A percentile compares a stretch with the other conserved stretches of the same genome.
Evolutionary conservation across 108 stramenopile genomes (phyloP).

Genomic region (Seminavis robusta): DNA sequence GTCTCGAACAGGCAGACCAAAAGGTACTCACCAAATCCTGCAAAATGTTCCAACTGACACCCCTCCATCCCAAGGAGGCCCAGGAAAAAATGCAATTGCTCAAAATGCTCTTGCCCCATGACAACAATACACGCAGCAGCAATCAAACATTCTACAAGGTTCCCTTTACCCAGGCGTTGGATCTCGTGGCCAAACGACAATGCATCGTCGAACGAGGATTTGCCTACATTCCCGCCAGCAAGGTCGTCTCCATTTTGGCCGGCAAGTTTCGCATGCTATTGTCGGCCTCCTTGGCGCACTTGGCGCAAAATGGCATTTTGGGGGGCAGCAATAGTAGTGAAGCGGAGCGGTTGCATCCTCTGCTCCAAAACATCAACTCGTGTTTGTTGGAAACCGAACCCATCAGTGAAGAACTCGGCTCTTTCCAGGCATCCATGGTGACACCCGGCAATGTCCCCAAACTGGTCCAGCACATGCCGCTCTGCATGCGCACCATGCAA

Average conservation of each 20-base stretch:
- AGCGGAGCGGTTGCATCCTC: constrained; percentile 71
- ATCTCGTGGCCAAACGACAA: constrained; percentile 73
- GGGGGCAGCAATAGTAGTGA: constrained; percentile 17
- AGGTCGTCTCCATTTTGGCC: constrained; percentile 74
- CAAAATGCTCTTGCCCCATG: constrained; percentile 21
- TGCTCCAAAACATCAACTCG: constrained; percentile 32
- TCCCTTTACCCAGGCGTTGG: constrained; percentile 90
- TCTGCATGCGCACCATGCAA: constrained; percentile 95
- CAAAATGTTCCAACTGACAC: constrained; percentile 52
- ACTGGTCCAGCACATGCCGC: constrained; percentile 83
- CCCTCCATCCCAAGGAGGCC: constrained; percentile 41
- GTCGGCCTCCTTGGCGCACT: constrained; percentile 62
- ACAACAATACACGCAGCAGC: not conserved
- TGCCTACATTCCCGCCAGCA: constrained; percentile 87
- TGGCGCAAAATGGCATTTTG: constrained; percentile 25
- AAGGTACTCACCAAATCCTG: constrained; percentile 54
- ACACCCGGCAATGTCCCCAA: constrained; percentile 67
- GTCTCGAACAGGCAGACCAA: constrained; percentile 63
- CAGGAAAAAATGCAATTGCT: constrained; percentile 36
- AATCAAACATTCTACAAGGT: constrained; percentile 74
- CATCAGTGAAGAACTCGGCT: not conserved
- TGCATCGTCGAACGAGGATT: constrained; percentile 81
- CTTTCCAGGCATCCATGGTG: constrained; percentile 26
- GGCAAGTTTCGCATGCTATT: constrained; percentile 74
- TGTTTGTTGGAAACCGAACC: constrained; percentile 2